Evolutionary conservation across 2,329 filamentous ascomycete species (phyloP), one percentile per base, ranked within the genome.

Genomic region (Exophiala bonariae): DNA sequence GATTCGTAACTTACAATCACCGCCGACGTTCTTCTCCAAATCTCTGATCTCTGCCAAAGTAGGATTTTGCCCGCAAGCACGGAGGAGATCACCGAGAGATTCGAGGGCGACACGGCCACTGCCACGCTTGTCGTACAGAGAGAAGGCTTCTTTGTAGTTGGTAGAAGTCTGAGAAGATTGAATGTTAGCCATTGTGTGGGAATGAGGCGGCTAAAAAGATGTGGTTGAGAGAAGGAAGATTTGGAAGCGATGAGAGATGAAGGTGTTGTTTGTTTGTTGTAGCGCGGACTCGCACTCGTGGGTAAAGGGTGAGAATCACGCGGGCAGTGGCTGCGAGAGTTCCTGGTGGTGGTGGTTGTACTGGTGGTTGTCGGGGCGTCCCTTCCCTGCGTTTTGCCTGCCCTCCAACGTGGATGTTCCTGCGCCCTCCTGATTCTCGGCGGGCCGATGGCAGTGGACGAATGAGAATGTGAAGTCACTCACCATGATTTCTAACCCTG

Each of bases 81-180:
- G 87, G 59, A 99, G 83, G 52, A 99, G 81, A 69, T 99, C 93
- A 61, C 93, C 93, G 47, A 99, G 82, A 57, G 85, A 86, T 59
- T 92, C 87, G 69, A 91, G 78, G 32, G 87, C 74, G 61, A 97
- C 93, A 62, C 91, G 91, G 66, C 92, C 91, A 68, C 89, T 95
- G 67, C 93, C 93, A 71, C 93, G 92, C 85, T 96, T 97, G 81
- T 99, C 93, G 79, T 97, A 99, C 70, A 99, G 87, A 64, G 91
- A 91, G 75, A 99, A 99, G 61, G 93, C 93, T 85, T 99, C 93
- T 80, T 97, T 97, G 89, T 97, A 99, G 86, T 99, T 97, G 77
- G 92, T 97, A 53, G 82, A 82, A 67, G 81, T 79, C 81, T 85
- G 80, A 16, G 54, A 47, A n/a, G 48, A 43, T 46, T 55, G 49